Evolutionary conservation across 176 grass and related monocot genomes (phyloP).

Genomic region (Rhipidocladum racemiflorum): DNA sequence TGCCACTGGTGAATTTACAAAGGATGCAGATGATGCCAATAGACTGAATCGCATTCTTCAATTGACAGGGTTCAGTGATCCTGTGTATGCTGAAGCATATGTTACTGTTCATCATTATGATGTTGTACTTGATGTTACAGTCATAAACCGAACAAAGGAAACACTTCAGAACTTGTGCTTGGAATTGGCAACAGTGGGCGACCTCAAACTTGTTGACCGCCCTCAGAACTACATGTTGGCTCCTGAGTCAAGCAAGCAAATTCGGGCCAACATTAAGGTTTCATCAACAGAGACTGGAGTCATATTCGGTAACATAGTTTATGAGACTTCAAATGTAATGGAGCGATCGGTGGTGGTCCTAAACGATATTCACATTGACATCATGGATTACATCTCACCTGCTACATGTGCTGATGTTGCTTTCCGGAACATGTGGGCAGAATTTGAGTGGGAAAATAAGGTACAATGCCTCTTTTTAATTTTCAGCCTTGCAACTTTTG

Average conservation of each 20-base stretch:
- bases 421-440: conserved; percentile 77
- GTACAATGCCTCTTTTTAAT: conserved; percentile 24
- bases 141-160: conserved; percentile 61
- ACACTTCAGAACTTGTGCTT: conserved; percentile 72
- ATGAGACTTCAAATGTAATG: conserved; percentile 68
- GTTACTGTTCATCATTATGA: conserved; percentile 70
- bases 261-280: conserved; percentile 70
- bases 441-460: conserved; percentile 83
- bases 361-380: conserved; percentile 76
- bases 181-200: conserved; percentile 65
- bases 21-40: conserved; percentile 53
- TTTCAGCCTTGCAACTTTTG: neutral
- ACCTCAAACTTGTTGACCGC: conserved; percentile 71
- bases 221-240: conserved; percentile 66
- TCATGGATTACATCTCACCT: conserved; percentile 82
- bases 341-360: conserved; percentile 63
- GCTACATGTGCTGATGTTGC: conserved; percentile 57
- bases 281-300: conserved; percentile 77
- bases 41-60: conserved; percentile 63
- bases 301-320: conserved; percentile 71
- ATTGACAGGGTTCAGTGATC: conserved; percentile 64
- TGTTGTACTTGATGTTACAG: conserved; percentile 67
- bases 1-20: conserved; percentile 63
- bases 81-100: conserved; percentile 67
- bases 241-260: conserved; percentile 64